A percentile compares a stretch with the other conserved stretches of the same genome.
Evolutionary conservation across 2,329 filamentous ascomycete genomes (phyloP).

Genomic region (Aspergillus melleus): DNA sequence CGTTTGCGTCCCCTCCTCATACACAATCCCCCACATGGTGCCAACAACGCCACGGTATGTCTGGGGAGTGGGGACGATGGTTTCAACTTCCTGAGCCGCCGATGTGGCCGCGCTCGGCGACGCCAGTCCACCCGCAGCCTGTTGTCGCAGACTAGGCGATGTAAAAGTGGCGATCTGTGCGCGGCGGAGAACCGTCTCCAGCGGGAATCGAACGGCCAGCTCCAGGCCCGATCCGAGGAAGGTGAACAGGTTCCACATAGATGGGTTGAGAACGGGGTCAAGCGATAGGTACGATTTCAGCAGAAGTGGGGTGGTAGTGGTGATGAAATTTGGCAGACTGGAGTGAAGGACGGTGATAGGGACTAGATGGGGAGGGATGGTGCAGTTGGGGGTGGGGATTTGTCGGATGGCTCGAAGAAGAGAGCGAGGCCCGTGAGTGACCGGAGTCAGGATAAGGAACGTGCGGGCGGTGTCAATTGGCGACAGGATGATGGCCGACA

Average conservation of each 20-base stretch:
- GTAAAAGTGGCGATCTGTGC: conserved; percentile 77
- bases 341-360: conserved; percentile 86
- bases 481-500: conserved; percentile 77
- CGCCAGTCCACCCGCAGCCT: conserved; percentile 23
- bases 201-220: conserved; percentile 80
- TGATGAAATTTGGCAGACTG: conserved; percentile 78
- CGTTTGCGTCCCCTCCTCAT: conserved; percentile 69
- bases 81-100: conserved; percentile 53
- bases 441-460: conserved; percentile 78
- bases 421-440: conserved; percentile 71
- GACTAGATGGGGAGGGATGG: conserved; percentile 69
- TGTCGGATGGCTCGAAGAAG: conserved; percentile 75
- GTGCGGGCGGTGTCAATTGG: conserved; percentile 91
- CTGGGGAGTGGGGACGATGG: conserved; percentile 73
- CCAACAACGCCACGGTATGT: conserved; percentile 84
- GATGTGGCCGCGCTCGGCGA: conserved; percentile 13
- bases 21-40: conserved; percentile 83
- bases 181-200: conserved; percentile 87
- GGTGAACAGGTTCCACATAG: conserved; percentile 76
- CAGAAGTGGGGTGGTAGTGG: conserved; percentile 78
- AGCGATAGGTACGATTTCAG: conserved; percentile 82
- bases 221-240: conserved; percentile 79
- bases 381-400: conserved; percentile 69
- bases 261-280: conserved; percentile 77
- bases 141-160: conserved; percentile 51